Evolutionary conservation across 192 early-diverging fungal genomes (phyloP), one percentile per base, ranked within the genome.

Genomic region (Umbelopsis ramanniana): DNA sequence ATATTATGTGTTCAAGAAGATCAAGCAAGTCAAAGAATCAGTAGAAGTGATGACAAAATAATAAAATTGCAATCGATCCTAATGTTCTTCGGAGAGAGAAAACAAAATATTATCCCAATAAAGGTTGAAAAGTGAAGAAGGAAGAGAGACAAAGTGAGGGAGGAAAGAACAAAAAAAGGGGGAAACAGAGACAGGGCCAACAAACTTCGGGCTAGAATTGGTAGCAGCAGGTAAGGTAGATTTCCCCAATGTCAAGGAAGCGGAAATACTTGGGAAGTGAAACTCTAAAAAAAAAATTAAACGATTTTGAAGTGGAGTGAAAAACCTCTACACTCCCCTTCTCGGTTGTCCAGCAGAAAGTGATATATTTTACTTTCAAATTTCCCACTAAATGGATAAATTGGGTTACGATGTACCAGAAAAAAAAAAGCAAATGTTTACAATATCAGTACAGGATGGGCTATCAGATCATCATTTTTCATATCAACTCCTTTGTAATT

Each of bases 271-370:
- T 29, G 33, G 29, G 14, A 63, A 35, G 57, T 35, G 57, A 63
- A 63, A 63, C 57, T 63, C 26, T 15, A 60, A 60, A 63, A 63
- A 63, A 60, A 63, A 63, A 63, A 63, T 46, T 46, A 17, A 17
- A 19, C 11, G 6, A 43, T 7, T 43, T 43, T 43, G 40, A 43
- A 43, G 40, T 43, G 40, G 40, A 43, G 40, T 43, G 40, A 43
- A 43, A 43, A 43, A 43, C 1, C 3, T 48, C n/a, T 48, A 48
- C 15, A 12, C 47, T 48, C 48, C 48, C 5, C 48, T n/a, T 50
- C n/a, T 19, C 15, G 15, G 48, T 50, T 1, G 48, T 6, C 48
- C 40, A 43, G 6, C 40, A 43, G 6, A 43, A 11, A 43, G 1
- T 12, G 11, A 7, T 43, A 11, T 6, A 43, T 43, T 43, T 43